phyloP scores from a whole-genome alignment of 1,284 basidiomycete species.

The Ceratobasidium papillatum region DNA sequence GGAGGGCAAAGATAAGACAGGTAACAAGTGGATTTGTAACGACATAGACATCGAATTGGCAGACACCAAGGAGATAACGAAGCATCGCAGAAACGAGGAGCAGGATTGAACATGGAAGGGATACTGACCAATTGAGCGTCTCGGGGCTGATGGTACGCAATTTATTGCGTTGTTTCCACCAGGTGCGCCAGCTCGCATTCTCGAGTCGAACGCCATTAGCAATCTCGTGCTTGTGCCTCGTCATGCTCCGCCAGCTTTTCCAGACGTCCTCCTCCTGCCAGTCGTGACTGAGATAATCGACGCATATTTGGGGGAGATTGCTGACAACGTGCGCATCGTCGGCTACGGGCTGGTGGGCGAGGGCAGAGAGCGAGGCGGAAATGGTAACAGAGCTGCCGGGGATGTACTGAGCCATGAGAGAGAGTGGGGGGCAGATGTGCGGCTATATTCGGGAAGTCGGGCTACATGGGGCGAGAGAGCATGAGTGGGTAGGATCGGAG shows the following conservation, averaged over 20 bases:
- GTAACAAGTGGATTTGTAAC: constrained; percentile 1
- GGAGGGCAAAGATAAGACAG: constrained; percentile 18
- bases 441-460: constrained; percentile 14
- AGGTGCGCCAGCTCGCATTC: constrained; percentile 98
- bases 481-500: constrained; percentile 2
- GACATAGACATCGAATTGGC: neutral
- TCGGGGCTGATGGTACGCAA: constrained; percentile 96
- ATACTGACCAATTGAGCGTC: constrained; percentile 95
- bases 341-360: constrained; percentile 51
- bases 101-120: constrained; percentile 35
- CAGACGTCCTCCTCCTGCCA: constrained; percentile 99
- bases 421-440: constrained; percentile 1
- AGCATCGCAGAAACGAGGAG: constrained; percentile 42
- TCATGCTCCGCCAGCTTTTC: constrained; percentile 98
- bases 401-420: constrained; percentile 49
- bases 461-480: constrained; percentile 4
- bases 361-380: constrained; percentile 43
- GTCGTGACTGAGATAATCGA: constrained; percentile 83
- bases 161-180: constrained; percentile 99
- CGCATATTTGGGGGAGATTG: constrained; percentile 64
- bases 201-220: constrained; percentile 94
- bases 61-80: constrained; percentile 30
- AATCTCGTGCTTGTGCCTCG: constrained; percentile 97
- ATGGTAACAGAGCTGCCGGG: constrained; percentile 46
- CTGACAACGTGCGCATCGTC: constrained; percentile 57